These are phyloP conservation scores for Euphrasia arctica DNA, from an alignment of 305 asterid species.

Conservation along the genomic window DNA sequence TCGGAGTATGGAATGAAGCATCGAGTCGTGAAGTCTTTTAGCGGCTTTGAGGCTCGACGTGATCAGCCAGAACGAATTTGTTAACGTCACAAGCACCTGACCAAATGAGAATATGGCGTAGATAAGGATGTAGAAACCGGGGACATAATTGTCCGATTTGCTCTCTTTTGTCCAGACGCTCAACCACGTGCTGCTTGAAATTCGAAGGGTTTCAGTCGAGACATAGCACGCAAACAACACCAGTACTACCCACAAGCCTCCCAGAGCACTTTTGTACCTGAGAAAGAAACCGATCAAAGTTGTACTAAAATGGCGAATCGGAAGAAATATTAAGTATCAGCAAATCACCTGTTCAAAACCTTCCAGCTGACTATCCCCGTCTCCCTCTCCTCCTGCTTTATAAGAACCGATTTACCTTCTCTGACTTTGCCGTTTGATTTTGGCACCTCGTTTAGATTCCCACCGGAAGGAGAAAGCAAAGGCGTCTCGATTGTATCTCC, in stretches of 20 bases:
- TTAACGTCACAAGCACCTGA: conserved; percentile 77
- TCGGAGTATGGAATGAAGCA: conserved; percentile 63
- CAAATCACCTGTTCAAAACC: conserved; percentile 66
- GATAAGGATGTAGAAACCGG: conserved; percentile 56
- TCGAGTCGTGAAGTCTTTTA: conserved; percentile 72
- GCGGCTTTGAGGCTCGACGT: conserved; percentile 74
- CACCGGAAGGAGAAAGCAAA: conserved; percentile 31
- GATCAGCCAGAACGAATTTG: conserved; percentile 83
- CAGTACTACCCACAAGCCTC: conserved; percentile 60
- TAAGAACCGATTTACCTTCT: conserved; percentile 75
- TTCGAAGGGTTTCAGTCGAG: conserved; percentile 52
- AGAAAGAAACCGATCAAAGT: conserved; percentile 24
- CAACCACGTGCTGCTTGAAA: conserved; percentile 70
- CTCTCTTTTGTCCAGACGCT: conserved; percentile 64
- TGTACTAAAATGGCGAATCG: not conserved
- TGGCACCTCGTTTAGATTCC: conserved; percentile 33
- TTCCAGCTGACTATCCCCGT: conserved; percentile 89
- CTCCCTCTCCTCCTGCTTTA: conserved; percentile 94
- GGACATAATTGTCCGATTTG: conserved; percentile 32
- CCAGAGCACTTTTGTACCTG: conserved; percentile 60
- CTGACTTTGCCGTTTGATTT: conserved; percentile 42
- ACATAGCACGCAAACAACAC: conserved; percentile 46
- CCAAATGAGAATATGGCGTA: conserved; percentile 55
- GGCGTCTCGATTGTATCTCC: conserved; percentile 39
- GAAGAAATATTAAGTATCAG: not conserved